A percentile compares a stretch with the other conserved stretches of the same genome.
Conservation (phyloP, 177 flowering plant genomes). For the Vitis hybrid region DNA sequence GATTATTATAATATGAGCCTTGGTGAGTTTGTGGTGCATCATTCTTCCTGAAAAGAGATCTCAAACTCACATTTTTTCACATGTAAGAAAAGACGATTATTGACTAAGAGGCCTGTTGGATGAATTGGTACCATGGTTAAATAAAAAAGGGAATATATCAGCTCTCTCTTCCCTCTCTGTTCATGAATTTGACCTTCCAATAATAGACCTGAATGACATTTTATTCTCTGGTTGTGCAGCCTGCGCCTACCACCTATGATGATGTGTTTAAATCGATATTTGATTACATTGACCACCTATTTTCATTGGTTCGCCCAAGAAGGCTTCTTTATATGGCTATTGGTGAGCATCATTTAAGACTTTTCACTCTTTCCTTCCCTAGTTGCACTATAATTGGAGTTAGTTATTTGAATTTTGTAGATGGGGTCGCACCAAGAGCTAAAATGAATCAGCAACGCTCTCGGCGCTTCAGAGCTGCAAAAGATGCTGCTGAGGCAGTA, state of each 20-base stretch:
- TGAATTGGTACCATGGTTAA: no score
- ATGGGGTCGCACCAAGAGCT: slow-evolving; percentile 99
- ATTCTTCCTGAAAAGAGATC: no score
- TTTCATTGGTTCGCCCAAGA: slow-evolving; percentile 88
- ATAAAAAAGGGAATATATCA: no score
- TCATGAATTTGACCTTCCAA: background rate
- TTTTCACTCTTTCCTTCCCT: background rate
- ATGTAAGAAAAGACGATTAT: no score
- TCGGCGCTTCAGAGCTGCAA: slow-evolving; percentile 95
- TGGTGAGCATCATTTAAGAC: slow-evolving; percentile 42
- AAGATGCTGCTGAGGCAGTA: slow-evolving; percentile 95
- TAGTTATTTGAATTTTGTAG: slow-evolving; percentile 34
- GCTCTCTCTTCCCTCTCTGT: background rate
- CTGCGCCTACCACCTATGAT: slow-evolving; percentile 80
- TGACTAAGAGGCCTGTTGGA: no score
- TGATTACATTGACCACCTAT: slow-evolving; percentile 90
- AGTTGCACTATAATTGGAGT: background rate
- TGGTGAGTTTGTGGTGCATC: background rate
- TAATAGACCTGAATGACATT: background rate
- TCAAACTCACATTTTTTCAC: no score
- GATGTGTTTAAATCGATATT: slow-evolving; percentile 84
- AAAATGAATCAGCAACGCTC: slow-evolving; percentile 99
- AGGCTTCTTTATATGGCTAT: slow-evolving; percentile 95
- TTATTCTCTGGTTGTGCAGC: slow-evolving; percentile 47
- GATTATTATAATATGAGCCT: background rate